Evolutionary conservation across 2,329 filamentous ascomycete species (phyloP), one percentile per base, ranked within the genome.

Genomic region (Cryphonectria carpinicola): DNA sequence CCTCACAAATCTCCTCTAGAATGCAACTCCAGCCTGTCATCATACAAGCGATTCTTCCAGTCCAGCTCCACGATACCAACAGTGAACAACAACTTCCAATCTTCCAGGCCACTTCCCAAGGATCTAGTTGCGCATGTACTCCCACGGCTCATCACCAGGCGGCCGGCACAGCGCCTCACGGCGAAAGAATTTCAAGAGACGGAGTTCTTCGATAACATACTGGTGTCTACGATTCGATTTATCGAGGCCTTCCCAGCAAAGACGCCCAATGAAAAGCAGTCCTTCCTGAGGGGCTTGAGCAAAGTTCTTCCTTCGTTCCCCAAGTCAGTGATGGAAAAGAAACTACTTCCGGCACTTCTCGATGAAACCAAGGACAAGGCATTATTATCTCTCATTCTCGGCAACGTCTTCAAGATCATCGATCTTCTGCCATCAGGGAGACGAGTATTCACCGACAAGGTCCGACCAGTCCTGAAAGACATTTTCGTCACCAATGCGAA

Each of bases 191-290:
- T 99, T 75, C 96, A 99, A 78, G 90, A 98, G 80, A 97, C 94
- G 77, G 91, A 93, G 74, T 99, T 97, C 79, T 99, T 99, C 79
- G 94, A 99, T 81, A 99, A 98, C 77, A 93, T 98, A 62, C 85
- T 99, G 5, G 94, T 99, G 32, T 97, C 95, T 0, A 98, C 96
- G 0, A 97, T 99, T 73, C 93, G 96, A 17, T 99, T 99, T 78
- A 84, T 99, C 37, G 96, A 99, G 76, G 88, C 91, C 0, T 89
- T 99, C 71, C 95, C 96, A 0, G 93, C 93, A 46, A 99, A 99
- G 82, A 97, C 94, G 1, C 87, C 93, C 0, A 93, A 89, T 73
- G 96, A 99, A 78, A 99, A 99, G 79, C 87, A 92, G 8, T 91
- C 94, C 70, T 99, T 99, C 79, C 89, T 99, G 87, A 90, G 94